Evolutionary conservation across 306 rosid genomes (phyloP).

Genomic region (Trichosanthes truncata): DNA sequence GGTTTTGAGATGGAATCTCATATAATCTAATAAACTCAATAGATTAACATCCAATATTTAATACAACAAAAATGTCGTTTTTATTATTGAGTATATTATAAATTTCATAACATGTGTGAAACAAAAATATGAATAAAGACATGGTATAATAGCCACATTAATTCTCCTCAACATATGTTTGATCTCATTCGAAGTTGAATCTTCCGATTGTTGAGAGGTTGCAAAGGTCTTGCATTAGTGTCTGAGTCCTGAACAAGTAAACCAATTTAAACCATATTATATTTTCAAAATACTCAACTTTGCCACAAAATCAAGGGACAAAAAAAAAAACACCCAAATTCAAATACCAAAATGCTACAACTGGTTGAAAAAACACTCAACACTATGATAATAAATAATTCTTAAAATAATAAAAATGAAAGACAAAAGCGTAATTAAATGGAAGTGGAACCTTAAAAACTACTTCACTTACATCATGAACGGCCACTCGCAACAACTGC

Average conservation of each 20-base stretch:
- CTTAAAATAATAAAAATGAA: not conserved
- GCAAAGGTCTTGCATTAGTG: slow-evolving; percentile 60
- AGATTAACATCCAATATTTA: not conserved
- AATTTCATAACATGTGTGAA: not conserved
- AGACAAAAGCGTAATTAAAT: not conserved
- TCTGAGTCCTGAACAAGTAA: slow-evolving; percentile 38
- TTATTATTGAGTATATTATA: not conserved
- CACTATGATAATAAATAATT: too few species aligned
- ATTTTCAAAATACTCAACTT: too few species aligned
- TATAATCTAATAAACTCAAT: too few species aligned
- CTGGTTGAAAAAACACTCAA: too few species aligned
- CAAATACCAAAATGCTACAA: too few species aligned
- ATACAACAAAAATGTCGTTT: not conserved
- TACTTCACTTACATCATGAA: slow-evolving; percentile 62
- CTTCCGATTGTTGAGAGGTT: slow-evolving; percentile 32
- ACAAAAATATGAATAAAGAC: not conserved
- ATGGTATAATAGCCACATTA: not conserved
- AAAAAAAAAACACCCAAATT: too few species aligned
- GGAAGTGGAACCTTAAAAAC: not conserved
- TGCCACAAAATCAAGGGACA: too few species aligned
- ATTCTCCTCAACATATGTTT: not conserved
- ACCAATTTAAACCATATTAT: not conserved
- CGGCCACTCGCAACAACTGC: slow-evolving; percentile 39
- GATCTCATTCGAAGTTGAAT: slow-evolving; percentile 27
- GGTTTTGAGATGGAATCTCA: too few species aligned